phyloP scores from a whole-genome alignment of 352 stramenopile genomes.

The Phytophthora europaea region DNA sequence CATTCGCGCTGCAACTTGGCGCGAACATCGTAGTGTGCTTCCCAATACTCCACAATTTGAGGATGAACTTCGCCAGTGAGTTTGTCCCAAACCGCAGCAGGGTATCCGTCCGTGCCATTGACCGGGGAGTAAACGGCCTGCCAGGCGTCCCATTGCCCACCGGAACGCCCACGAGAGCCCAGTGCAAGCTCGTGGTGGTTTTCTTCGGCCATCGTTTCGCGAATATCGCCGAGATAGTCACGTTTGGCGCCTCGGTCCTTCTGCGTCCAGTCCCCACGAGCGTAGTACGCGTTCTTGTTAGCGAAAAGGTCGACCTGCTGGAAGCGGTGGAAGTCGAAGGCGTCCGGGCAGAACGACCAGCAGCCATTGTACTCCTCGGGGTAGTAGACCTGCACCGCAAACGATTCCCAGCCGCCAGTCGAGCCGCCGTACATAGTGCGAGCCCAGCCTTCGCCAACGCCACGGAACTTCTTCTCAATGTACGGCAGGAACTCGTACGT shows the following conservation, averaged over 20 bases:
- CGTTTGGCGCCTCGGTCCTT: constrained; percentile 72
- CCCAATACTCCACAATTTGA: constrained; percentile 71
- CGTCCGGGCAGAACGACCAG: constrained; percentile 84
- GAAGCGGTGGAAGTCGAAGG: constrained; percentile 82
- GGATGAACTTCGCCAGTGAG: constrained; percentile 71
- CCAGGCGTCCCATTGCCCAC: constrained; percentile 84
- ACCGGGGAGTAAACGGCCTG: constrained; percentile 78
- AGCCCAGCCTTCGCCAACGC: constrained; percentile 70
- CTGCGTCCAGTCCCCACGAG: constrained; percentile 72
- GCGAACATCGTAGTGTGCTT: constrained; percentile 73
- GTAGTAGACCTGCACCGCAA: constrained; percentile 81
- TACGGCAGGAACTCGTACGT: constrained; percentile 82
- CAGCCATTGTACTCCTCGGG: constrained; percentile 84
- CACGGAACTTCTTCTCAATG: constrained; percentile 67
- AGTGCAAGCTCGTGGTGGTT: constrained; percentile 80
- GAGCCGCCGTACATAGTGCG: constrained; percentile 85
- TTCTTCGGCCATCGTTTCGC: constrained; percentile 79
- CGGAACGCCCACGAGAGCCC: constrained; percentile 68
- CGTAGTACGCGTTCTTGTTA: constrained; percentile 78
- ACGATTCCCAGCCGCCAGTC: constrained; percentile 78
- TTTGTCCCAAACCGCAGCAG: constrained; percentile 74
- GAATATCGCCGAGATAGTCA: constrained; percentile 73
- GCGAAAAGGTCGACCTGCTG: constrained; percentile 75
- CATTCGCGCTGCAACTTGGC: constrained; percentile 79
- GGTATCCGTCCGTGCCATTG: constrained; percentile 69